phyloP scores from a whole-genome alignment of 208 protist species.

The Leptomonas seymouri region DNA sequence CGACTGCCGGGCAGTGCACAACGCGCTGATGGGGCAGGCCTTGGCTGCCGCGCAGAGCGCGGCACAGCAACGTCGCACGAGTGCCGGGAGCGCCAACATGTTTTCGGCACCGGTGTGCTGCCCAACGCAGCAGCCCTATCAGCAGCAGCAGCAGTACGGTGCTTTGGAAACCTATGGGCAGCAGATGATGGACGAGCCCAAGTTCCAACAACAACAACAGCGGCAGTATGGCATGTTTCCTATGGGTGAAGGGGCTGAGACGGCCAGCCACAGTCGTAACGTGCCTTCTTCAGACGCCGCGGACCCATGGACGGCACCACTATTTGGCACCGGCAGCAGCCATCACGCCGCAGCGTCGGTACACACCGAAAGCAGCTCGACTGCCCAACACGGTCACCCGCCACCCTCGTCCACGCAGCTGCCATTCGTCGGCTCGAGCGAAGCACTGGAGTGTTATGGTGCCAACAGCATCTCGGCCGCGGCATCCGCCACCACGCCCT shows the following conservation, averaged over 20 bases:
- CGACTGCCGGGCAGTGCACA: conserved; percentile 60
- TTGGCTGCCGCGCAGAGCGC: conserved; percentile 5
- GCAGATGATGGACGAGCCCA: not conserved
- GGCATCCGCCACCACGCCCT: not conserved
- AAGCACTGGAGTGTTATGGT: conserved; percentile 4
- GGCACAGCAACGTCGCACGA: conserved; percentile 2
- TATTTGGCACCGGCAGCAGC: not conserved
- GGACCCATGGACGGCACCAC: too few species aligned
- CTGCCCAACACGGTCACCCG: not conserved
- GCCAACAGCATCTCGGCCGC: not conserved
- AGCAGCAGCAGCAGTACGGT: conserved; percentile 10
- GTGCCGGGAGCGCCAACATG: conserved; percentile 2
- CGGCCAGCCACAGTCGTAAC: too few species aligned
- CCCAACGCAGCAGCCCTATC: conserved; percentile 17
- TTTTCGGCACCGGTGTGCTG: conserved; percentile 6
- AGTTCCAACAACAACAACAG: conserved; percentile 6
- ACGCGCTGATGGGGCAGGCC: conserved; percentile 36
- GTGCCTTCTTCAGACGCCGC: too few species aligned
- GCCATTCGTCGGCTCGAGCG: conserved; percentile 21
- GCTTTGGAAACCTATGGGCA: not conserved
- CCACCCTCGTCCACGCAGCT: conserved; percentile 12
- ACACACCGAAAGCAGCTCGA: not conserved
- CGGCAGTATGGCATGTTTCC: conserved; percentile 3
- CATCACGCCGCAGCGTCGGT: not conserved
- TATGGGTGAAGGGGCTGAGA: not conserved